These are phyloP conservation scores for Phalaenopsis hybrid DNA, from an alignment of 116 monocot species.

Conservation along the genomic window DNA sequence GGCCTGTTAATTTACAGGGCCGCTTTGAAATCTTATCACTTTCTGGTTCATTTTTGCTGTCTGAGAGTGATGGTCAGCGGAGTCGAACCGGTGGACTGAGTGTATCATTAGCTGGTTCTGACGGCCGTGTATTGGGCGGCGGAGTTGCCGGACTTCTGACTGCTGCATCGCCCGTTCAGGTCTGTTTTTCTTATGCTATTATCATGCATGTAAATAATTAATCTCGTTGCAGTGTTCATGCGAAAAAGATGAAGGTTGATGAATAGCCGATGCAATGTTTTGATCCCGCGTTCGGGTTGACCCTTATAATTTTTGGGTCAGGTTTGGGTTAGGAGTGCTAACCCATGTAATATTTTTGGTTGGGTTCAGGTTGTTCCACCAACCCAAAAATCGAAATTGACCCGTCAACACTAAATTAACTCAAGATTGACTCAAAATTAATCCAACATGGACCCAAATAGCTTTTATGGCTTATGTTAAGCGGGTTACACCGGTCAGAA, in stretches of 20 bases:
- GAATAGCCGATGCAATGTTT: neutral
- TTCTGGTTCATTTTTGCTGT: constrained; percentile 62
- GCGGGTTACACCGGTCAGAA: too few species aligned
- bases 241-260: neutral
- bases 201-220: too few species aligned
- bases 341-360: too few species aligned
- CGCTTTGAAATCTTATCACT: constrained; percentile 72
- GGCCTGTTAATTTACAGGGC: constrained; percentile 32
- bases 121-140: constrained; percentile 74
- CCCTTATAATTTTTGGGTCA: too few species aligned
- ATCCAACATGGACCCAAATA: too few species aligned
- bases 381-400: too few species aligned
- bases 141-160: constrained; percentile 68
- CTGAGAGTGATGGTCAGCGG: constrained; percentile 58
- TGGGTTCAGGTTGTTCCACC: too few species aligned
- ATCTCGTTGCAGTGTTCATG: too few species aligned
- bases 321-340: too few species aligned
- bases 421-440: too few species aligned
- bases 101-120: constrained; percentile 57
- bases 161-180: constrained; percentile 76
- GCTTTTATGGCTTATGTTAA: too few species aligned
- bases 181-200: constrained; percentile 2
- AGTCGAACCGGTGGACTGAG: constrained; percentile 75
- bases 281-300: neutral
- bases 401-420: too few species aligned